Evolutionary conservation across 202 grass and related monocot genomes (phyloP), one percentile per base, ranked within the genome.

Genomic region (Carex arenaria): DNA sequence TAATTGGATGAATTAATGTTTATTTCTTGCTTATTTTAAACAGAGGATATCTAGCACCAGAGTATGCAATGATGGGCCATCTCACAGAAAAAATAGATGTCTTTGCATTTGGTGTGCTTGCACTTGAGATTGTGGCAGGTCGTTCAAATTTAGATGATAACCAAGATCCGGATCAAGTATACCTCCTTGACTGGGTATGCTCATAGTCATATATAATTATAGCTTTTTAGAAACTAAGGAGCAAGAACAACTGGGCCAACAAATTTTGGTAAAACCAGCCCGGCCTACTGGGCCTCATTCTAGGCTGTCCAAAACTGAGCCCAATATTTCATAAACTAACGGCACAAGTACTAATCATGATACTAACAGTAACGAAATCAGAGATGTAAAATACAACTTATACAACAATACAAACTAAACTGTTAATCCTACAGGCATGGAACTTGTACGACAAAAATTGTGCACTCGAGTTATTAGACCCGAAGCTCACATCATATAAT

Each of bases 61-160:
- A 90, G 75, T 90, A 90, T 84, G 88, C 88, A 54, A 88, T 91
- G 89, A 91, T 64, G 80, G 89, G 89, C 0, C 83, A 88, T 85
- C 71, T 91, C 9, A 88, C 89, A 3, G 72, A 87, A 64, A 91
- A 91, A 13, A 75, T 78, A 10, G 89, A 91, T 80, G 85, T 88
- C 3, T 91, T 85, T 78, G 68, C 86, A 85, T 91, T 85, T 62
- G 86, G 89, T 7, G 83, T 91, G 17, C 60, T 91, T 22, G 54
- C 45, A 0, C 32, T 88, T n/a, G 90, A 92, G 83, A 76, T 87
- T 45, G 7, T 92, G 6, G 45, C 80, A 7, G 90, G 90, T 82
- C 82, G 90, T 17, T 12, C 69, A 60, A 92, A 92, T 55, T 82
- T 80, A 20, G 65, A 92, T 60, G 30, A 67, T 26, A 89, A 64